Evolutionary conservation across 345 rosid genomes (phyloP).

Genomic region (Ricinus communis): DNA sequence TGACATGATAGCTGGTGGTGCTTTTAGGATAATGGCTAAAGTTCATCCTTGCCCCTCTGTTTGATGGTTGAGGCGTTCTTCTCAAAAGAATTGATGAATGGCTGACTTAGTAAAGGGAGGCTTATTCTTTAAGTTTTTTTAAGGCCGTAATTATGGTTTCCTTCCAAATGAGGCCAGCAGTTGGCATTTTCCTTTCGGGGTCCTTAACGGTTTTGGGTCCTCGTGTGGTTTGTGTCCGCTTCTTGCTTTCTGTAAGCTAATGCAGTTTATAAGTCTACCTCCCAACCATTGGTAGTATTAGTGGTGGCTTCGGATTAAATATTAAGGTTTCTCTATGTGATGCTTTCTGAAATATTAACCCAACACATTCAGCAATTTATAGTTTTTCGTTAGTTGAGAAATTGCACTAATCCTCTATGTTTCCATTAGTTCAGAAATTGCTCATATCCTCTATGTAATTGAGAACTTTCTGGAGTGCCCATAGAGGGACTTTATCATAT

Average conservation of each 20-base stretch:
- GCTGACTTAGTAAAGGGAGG: background rate
- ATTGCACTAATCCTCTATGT: too few species aligned
- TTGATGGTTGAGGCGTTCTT: background rate
- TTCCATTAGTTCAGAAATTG: background rate
- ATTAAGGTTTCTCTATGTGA: background rate
- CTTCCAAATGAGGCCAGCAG: background rate
- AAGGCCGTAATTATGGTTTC: background rate
- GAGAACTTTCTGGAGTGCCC: background rate
- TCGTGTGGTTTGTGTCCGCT: background rate
- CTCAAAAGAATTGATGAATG: background rate
- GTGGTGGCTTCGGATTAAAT: background rate
- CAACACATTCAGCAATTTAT: background rate
- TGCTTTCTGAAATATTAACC: background rate
- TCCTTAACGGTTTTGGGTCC: background rate
- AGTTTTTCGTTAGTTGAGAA: too few species aligned
- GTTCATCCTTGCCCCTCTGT: background rate
- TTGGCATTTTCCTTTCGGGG: background rate
- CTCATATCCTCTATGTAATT: background rate
- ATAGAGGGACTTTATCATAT: constrained; percentile 2
- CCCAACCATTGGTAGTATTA: background rate
- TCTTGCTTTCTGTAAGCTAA: background rate
- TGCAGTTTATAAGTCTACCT: background rate
- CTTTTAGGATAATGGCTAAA: background rate
- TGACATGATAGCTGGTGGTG: background rate
- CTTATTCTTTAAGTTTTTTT: background rate